These are phyloP conservation scores for Stygiomarasmius scandens DNA, from an alignment of 1,284 basidiomycete genomes.

Conservation along the genomic window DNA sequence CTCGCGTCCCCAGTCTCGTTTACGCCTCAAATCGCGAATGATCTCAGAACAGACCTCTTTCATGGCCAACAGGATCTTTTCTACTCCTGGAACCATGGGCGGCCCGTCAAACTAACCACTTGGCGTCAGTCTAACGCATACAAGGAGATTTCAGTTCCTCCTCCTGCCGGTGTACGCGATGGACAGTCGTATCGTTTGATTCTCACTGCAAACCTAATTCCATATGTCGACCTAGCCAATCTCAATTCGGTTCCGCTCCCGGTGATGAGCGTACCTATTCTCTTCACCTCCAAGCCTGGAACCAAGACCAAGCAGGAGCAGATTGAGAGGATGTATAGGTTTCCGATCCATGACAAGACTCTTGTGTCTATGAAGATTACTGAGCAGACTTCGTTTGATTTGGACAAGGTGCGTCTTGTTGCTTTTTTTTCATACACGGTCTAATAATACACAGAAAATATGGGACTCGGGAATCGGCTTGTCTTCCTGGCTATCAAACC, in stretches of 20 bases:
- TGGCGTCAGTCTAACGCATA: constrained; percentile 69
- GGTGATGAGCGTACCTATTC: constrained; percentile 69
- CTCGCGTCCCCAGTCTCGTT: constrained; percentile 49
- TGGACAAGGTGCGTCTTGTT: constrained; percentile 78
- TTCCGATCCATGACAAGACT: constrained; percentile 15
- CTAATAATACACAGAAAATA: constrained; percentile 91
- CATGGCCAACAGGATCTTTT: constrained; percentile 54
- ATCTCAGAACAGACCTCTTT: constrained; percentile 72
- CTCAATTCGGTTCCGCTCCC: constrained; percentile 51
- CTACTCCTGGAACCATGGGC: constrained; percentile 45
- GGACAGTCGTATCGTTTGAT: constrained; percentile 69
- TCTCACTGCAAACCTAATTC: constrained; percentile 41
- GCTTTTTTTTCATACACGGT: no score
- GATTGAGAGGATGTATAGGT: constrained; percentile 62
- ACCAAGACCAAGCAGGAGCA: constrained; percentile 64
- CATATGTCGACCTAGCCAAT: constrained; percentile 36
- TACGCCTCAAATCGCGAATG: constrained; percentile 79
- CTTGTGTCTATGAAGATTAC: constrained; percentile 48
- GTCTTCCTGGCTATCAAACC: constrained; percentile 68
- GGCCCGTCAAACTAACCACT: constrained; percentile 67
- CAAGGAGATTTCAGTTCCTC: constrained; percentile 67
- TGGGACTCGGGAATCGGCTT: constrained; percentile 90
- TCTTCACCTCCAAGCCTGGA: constrained; percentile 39
- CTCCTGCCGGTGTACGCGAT: constrained; percentile 53
- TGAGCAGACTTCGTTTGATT: constrained; percentile 85